A percentile compares a stretch with the other conserved stretches of the same genome.
Conservation (phyloP, 345 rosid genomes). For the Melastoma malabathricum region DNA sequence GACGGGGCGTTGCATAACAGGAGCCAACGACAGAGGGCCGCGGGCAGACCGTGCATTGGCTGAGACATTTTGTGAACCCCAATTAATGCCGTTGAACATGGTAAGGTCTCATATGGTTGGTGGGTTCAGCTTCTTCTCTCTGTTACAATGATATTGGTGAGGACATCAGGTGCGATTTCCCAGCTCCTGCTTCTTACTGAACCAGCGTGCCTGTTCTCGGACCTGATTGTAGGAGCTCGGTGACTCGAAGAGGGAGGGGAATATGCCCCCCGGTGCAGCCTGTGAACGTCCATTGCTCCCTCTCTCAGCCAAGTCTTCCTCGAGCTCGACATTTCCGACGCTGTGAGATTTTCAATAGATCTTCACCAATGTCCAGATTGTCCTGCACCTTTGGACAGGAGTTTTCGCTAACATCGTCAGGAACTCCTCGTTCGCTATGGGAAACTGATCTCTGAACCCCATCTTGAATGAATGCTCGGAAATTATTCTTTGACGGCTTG, state of each 20-base stretch:
- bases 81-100: too few relatives aligned
- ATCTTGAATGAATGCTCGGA: constrained; percentile 53
- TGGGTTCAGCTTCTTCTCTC: constrained; percentile 1
- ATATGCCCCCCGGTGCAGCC: constrained; percentile 31
- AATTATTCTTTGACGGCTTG: constrained; percentile 68
- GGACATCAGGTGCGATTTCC: constrained; percentile 50
- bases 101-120: too few relatives aligned
- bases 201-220: constrained; percentile 62
- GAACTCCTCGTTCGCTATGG: constrained; percentile 34
- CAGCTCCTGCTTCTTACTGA: constrained; percentile 79
- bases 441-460: constrained; percentile 35
- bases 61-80: too few relatives aligned
- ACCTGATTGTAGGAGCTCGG: constrained; percentile 51
- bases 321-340: constrained; percentile 53
- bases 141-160: constrained; percentile 26
- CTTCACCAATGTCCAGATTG: constrained; percentile 79
- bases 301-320: constrained; percentile 46
- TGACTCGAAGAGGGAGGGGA: constrained; percentile 36
- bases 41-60: too few relatives aligned
- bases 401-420: constrained; percentile 36
- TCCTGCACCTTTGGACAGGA: constrained; percentile 84
- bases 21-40: too few relatives aligned
- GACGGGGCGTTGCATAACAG: too few relatives aligned
- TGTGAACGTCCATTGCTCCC: constrained; percentile 58
- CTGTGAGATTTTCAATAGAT: constrained; percentile 72